Evolutionary conservation across 192 early-diverging fungal species (phyloP).

Genomic region (Dimargaris xerosporica): DNA sequence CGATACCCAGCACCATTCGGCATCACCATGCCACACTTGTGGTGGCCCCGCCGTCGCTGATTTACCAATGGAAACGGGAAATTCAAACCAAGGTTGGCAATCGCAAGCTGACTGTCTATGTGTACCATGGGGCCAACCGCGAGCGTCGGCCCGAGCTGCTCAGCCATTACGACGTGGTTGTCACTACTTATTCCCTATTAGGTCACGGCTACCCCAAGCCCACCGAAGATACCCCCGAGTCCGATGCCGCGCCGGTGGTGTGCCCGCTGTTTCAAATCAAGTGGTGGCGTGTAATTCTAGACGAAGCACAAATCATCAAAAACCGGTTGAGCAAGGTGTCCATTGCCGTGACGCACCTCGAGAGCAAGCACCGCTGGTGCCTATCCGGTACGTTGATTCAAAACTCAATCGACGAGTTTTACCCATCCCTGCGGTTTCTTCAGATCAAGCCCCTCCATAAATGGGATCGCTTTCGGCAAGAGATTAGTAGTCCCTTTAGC

Average conservation of each 20-base stretch:
- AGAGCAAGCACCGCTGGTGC: constrained; percentile 41
- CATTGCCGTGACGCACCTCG: constrained; percentile 27
- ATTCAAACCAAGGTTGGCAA: constrained; percentile 35
- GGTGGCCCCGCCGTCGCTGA: constrained; percentile 46
- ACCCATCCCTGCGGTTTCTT: constrained; percentile 50
- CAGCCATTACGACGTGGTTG: constrained; percentile 32
- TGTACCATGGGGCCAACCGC: constrained; percentile 44
- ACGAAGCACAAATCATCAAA: constrained; percentile 54
- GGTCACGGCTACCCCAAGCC: too few relatives aligned
- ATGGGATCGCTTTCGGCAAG: constrained; percentile 27
- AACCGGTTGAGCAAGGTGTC: constrained; percentile 30
- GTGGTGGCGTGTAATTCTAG: constrained; percentile 35
- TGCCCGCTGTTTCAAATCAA: constrained; percentile 24
- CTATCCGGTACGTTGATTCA: constrained; percentile 50
- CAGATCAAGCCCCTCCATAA: constrained; percentile 38
- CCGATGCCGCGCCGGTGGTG: not conserved
- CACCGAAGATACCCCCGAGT: constrained; percentile 15
- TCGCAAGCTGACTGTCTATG: constrained; percentile 32
- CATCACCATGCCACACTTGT: constrained; percentile 40
- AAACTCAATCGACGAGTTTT: constrained; percentile 56
- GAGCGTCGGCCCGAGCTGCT: constrained; percentile 21
- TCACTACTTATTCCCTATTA: constrained; percentile 29
- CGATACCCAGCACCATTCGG: not conserved
- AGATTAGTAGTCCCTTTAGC: constrained; percentile 31
- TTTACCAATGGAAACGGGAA: constrained; percentile 62